phyloP scores from a whole-genome alignment of 2,329 filamentous ascomycete species.

The Tolypocladium cylindrosporum region DNA sequence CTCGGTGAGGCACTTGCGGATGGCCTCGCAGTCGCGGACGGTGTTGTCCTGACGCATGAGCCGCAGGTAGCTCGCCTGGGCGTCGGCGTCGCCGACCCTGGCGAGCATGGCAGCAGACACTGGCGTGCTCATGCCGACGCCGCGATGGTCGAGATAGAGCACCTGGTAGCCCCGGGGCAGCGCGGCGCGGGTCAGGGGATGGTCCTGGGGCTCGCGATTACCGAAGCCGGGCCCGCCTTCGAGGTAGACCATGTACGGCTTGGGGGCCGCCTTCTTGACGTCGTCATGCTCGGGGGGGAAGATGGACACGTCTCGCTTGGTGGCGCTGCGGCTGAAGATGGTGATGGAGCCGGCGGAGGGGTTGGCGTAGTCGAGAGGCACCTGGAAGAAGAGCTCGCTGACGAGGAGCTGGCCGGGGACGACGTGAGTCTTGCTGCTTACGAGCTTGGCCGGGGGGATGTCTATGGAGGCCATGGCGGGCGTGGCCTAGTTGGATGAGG shows the following conservation, averaged over 20 bases:
- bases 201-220: slow-evolving; percentile 64
- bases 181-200: slow-evolving; percentile 58
- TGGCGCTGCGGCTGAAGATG: slow-evolving; percentile 68
- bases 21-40: slow-evolving; percentile 79
- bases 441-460: slow-evolving; percentile 26
- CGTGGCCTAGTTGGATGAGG: background rate
- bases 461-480: slow-evolving; percentile 6
- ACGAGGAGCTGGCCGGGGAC: slow-evolving; percentile 59
- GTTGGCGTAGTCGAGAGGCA: slow-evolving; percentile 68
- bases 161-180: slow-evolving; percentile 77
- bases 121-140: slow-evolving; percentile 75
- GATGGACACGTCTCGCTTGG: slow-evolving; percentile 54
- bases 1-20: slow-evolving; percentile 63
- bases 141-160: slow-evolving; percentile 82
- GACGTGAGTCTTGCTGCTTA: slow-evolving; percentile 32
- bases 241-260: slow-evolving; percentile 60
- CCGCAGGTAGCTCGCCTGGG: slow-evolving; percentile 73
- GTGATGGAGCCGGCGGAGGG: slow-evolving; percentile 51
- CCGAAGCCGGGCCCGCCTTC: slow-evolving; percentile 81
- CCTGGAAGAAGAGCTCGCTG: slow-evolving; percentile 77
- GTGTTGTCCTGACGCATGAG: slow-evolving; percentile 84
- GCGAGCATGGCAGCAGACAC: slow-evolving; percentile 65
- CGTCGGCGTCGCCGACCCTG: slow-evolving; percentile 26
- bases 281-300: slow-evolving; percentile 27
- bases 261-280: slow-evolving; percentile 20